Percentiles rank a stretch among this genome's conserved stretches.
These are phyloP conservation scores for Hypoxylon sp. DNA, from an alignment of 2,329 filamentous ascomycete genomes.

Conservation along the genomic window DNA sequence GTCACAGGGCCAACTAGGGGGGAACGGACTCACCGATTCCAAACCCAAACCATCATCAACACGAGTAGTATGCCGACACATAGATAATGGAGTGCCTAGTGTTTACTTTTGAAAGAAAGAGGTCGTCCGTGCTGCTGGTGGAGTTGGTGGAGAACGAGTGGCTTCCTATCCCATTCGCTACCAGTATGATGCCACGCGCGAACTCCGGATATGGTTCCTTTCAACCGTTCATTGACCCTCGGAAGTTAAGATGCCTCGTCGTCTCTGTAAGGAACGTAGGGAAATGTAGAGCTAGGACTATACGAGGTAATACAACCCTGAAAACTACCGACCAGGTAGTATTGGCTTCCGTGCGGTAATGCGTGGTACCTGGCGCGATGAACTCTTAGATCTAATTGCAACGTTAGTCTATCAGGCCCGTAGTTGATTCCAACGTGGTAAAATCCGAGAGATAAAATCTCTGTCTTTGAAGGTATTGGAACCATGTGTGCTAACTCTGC, in stretches of 20 bases:
- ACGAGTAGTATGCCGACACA: slow-evolving; percentile 1
- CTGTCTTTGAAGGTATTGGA: neutral
- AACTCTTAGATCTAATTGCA: neutral
- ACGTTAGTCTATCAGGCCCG: neutral
- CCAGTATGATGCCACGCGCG: neutral
- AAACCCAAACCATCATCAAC: neutral
- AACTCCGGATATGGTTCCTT: neutral
- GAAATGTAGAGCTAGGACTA: neutral
- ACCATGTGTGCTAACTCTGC: neutral
- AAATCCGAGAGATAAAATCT: neutral
- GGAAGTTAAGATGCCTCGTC: neutral
- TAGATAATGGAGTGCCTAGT: neutral
- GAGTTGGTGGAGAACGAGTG: neutral
- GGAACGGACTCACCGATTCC: neutral
- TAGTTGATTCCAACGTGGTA: neutral
- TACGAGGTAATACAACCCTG: neutral
- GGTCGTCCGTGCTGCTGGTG: neutral
- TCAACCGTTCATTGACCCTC: neutral
- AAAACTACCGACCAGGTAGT: neutral
- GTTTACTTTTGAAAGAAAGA: neutral
- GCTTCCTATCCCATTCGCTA: slow-evolving; percentile 2
- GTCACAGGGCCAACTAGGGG: neutral
- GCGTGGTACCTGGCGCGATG: neutral
- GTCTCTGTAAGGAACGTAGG: neutral
- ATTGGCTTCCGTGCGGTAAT: neutral